These are phyloP conservation scores for Moelleriella libera DNA, from an alignment of 2,329 filamentous ascomycete species.

Conservation along the genomic window DNA sequence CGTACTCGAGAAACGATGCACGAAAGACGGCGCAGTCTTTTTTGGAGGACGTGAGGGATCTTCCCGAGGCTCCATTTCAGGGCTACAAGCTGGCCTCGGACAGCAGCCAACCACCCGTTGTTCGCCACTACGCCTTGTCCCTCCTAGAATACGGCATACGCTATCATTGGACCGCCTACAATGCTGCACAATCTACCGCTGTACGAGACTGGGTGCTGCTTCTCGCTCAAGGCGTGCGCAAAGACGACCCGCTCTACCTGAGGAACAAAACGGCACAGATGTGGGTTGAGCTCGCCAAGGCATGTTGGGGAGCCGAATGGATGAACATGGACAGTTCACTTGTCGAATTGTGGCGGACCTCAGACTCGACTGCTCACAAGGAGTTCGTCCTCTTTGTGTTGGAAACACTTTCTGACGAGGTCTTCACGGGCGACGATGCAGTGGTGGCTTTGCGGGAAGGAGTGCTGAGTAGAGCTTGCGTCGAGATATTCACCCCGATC, in stretches of 20 bases:
- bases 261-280: conserved; percentile 89
- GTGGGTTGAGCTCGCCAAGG: conserved; percentile 90
- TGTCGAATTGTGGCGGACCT: conserved; percentile 66
- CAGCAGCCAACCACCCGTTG: conserved; percentile 58
- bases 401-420: conserved; percentile 85
- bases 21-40: conserved; percentile 74
- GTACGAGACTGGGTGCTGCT: conserved; percentile 66
- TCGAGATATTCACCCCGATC: conserved; percentile 84
- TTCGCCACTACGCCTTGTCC: conserved; percentile 88
- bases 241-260: conserved; percentile 66
- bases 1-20: conserved; percentile 65
- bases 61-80: conserved; percentile 66
- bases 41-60: conserved; percentile 72
- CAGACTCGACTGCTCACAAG: conserved; percentile 51
- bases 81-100: conserved; percentile 74
- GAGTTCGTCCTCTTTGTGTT: conserved; percentile 79
- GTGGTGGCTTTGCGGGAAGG: conserved; percentile 72
- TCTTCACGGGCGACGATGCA: conserved; percentile 82
- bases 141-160: conserved; percentile 82
- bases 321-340: conserved; percentile 83
- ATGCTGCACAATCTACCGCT: conserved; percentile 48
- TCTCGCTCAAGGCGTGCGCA: conserved; percentile 57
- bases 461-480: conserved; percentile 73
- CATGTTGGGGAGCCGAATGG: conserved; percentile 88
- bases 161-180: conserved; percentile 69